phyloP scores from a whole-genome alignment of 176 grass and related monocot species.

The Miscanthus lutarioriparius region DNA sequence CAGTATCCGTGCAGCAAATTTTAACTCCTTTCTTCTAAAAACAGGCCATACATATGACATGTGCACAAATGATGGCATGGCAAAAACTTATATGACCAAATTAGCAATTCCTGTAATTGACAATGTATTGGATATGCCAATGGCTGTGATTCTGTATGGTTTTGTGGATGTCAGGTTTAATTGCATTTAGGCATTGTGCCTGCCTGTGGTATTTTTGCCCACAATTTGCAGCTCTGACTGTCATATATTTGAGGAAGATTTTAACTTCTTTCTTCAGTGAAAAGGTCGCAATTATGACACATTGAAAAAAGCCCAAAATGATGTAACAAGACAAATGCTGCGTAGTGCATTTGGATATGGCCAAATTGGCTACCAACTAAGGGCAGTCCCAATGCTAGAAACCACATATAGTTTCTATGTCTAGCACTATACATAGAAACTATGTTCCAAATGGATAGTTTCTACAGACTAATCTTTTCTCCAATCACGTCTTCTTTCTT shows the following conservation, averaged over 20 bases:
- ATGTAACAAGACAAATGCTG: background rate
- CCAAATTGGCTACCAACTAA: background rate
- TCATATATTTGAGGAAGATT: background rate
- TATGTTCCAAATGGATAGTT: too few relatives aligned
- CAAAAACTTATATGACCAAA: background rate
- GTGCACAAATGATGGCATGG: background rate
- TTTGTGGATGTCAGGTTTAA: background rate
- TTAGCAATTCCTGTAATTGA: background rate
- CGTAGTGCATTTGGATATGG: background rate
- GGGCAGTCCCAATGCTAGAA: too few relatives aligned
- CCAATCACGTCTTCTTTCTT: too few relatives aligned
- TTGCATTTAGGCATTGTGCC: background rate
- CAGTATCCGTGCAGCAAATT: background rate
- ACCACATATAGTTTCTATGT: too few relatives aligned
- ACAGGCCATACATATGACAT: background rate
- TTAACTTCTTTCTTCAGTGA: conserved; percentile 9
- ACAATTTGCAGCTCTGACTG: background rate
- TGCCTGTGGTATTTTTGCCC: background rate
- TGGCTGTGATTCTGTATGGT: background rate
- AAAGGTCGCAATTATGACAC: conserved; percentile 9
- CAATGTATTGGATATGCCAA: background rate
- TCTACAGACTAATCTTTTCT: too few relatives aligned
- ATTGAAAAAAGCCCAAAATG: background rate
- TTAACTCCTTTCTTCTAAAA: background rate
- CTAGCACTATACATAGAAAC: too few relatives aligned